phyloP scores from a whole-genome alignment of 257 asterid genomes.

The Salvia rosmarinus region DNA sequence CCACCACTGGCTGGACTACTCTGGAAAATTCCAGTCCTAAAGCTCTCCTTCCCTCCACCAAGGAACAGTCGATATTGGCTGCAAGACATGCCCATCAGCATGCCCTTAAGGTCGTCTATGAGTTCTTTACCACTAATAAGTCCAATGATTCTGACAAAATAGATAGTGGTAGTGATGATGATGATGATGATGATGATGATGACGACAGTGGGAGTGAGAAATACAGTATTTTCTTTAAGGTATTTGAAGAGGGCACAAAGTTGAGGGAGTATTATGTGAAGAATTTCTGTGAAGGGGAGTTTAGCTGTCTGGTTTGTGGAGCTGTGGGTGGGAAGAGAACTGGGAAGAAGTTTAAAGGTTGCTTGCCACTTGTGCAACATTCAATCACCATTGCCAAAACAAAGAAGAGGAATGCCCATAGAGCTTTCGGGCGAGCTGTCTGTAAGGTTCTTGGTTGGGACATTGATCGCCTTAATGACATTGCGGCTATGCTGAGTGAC shows the following conservation, averaged over 20 bases:
- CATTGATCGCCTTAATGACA: conserved; percentile 49
- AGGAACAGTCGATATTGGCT: conserved; percentile 38
- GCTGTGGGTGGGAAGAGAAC: conserved; percentile 54
- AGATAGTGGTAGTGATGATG: conserved; percentile 47
- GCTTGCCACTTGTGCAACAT: conserved; percentile 77
- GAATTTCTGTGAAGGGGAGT: conserved; percentile 56
- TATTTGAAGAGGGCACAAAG: conserved; percentile 49
- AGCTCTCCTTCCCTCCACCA: conserved; percentile 40
- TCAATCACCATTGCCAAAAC: conserved; percentile 51
- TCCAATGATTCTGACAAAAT: conserved; percentile 35
- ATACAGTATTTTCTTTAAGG: conserved; percentile 45
- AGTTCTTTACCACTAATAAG: conserved; percentile 37
- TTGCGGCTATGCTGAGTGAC: conserved; percentile 46
- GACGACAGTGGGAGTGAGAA: conserved; percentile 41
- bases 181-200: conserved; percentile 27
- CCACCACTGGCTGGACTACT: conserved; percentile 40
- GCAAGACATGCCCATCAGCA: conserved; percentile 48
- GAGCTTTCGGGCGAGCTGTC: conserved; percentile 65
- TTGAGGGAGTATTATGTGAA: conserved; percentile 60
- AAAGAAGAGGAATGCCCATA: conserved; percentile 61
- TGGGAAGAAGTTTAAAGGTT: conserved; percentile 63
- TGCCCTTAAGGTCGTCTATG: conserved; percentile 46
- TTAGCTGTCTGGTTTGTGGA: conserved; percentile 74
- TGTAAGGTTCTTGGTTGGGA: conserved; percentile 90
- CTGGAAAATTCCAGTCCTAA: conserved; percentile 25